phyloP scores from a whole-genome alignment of 345 rosid species.

The Geranium rotundifolium region DNA sequence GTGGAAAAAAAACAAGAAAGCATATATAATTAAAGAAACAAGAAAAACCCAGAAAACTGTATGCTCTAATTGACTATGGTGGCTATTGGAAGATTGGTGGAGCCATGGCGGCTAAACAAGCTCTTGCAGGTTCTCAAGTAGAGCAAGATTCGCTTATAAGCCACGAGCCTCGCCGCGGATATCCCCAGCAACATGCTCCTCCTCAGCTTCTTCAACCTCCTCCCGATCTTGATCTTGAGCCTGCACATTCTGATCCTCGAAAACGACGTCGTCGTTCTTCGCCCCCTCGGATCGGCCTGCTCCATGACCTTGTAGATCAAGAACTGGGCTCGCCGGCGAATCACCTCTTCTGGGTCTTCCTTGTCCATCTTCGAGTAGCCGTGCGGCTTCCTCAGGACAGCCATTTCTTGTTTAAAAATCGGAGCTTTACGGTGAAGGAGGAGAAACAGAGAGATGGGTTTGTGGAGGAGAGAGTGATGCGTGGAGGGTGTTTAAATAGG shows the following conservation, averaged over 20 bases:
- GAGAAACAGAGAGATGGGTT: no score
- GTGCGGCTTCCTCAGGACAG: constrained; percentile 16
- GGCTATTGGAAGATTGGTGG: no score
- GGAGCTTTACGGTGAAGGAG: no score
- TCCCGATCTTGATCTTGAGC: constrained; percentile 55
- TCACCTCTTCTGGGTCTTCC: constrained; percentile 59
- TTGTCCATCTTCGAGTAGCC: constrained; percentile 51
- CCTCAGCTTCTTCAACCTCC: constrained; percentile 45
- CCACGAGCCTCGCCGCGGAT: constrained; percentile 17
- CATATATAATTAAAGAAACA: no score
- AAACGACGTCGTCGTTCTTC: constrained; percentile 23
- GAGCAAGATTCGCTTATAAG: constrained; percentile 15
- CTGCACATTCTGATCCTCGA: constrained; percentile 36
- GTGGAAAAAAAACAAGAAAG: no score
- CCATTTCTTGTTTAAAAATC: constrained; percentile 17
- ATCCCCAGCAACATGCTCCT: constrained; percentile 24
- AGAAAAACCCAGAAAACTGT: no score
- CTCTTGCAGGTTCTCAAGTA: constrained; percentile 27
- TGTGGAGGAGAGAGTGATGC: no score
- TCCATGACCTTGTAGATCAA: constrained; percentile 63
- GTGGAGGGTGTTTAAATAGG: no score
- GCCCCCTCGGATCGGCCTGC: constrained; percentile 17
- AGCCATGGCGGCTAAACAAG: constrained; percentile 20
- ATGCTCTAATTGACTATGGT: no score
- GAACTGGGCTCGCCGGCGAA: constrained; percentile 61